These are phyloP conservation scores for Wickerhamiella sorbophila DNA, from an alignment of 805 yeast species.

Conservation along the genomic window DNA sequence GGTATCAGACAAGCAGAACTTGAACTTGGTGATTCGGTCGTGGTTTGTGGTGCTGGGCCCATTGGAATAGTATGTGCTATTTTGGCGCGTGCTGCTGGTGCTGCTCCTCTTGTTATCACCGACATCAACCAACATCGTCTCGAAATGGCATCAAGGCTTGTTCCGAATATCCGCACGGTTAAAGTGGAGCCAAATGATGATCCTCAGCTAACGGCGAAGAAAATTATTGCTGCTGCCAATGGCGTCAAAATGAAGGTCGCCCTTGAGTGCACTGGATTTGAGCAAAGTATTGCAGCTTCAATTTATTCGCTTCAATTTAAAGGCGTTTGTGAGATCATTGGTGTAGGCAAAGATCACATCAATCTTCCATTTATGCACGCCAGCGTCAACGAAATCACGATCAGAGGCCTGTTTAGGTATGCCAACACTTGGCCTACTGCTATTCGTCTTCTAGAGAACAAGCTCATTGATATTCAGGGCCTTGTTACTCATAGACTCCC, in stretches of 20 bases:
- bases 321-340: conserved; percentile 35
- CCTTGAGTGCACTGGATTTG: conserved; percentile 44
- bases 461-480: conserved; percentile 31
- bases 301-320: conserved; percentile 35
- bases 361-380: conserved; percentile 42
- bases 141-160: conserved; percentile 32
- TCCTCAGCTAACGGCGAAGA: conserved; percentile 20
- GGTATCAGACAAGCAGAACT: conserved; percentile 37
- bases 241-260: conserved; percentile 33
- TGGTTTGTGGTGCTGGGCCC: conserved; percentile 47
- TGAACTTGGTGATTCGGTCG: conserved; percentile 34
- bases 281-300: conserved; percentile 33
- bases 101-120: conserved; percentile 37
- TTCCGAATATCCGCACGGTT: conserved; percentile 35
- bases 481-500: conserved; percentile 37
- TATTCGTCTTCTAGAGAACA: conserved; percentile 34
- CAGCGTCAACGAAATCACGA: conserved; percentile 37
- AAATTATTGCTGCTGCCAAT: conserved; percentile 26
- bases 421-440: conserved; percentile 46
- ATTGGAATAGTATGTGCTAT: conserved; percentile 38
- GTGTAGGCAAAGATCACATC: conserved; percentile 37
- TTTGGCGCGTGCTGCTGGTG: conserved; percentile 39
- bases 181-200: conserved; percentile 31
- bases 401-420: conserved; percentile 40
- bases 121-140: conserved; percentile 34